Percentiles rank a stretch among this genome's conserved stretches.
Conservation (phyloP, 306 rosid species). For the Lathyrus tuberosus region DNA sequence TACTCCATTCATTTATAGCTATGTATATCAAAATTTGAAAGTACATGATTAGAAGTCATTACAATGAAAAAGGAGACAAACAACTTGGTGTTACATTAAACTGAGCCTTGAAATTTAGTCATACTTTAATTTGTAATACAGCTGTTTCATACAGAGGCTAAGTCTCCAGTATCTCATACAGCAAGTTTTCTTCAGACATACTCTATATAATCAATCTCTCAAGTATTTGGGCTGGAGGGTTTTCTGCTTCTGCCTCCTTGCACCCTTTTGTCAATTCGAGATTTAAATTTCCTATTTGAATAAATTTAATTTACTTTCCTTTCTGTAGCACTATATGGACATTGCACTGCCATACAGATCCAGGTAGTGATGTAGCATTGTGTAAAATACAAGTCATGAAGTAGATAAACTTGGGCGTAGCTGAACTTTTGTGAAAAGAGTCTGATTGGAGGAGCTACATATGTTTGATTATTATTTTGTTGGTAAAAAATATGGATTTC, state of each 20-base stretch:
- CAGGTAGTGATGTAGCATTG: neutral
- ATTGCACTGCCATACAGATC: conserved; percentile 32
- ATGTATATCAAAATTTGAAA: conserved; percentile 50
- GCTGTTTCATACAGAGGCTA: conserved; percentile 38
- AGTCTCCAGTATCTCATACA: conserved; percentile 15
- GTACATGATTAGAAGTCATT: conserved; percentile 33
- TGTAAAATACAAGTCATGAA: conserved; percentile 9
- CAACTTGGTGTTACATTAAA: conserved; percentile 32
- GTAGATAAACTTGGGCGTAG: neutral
- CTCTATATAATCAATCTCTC: conserved; percentile 30
- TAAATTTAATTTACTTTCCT: conserved; percentile 27
- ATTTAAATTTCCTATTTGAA: conserved; percentile 22
- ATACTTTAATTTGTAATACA: conserved; percentile 33
- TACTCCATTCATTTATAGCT: conserved; percentile 39
- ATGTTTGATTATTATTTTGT: conserved; percentile 1
- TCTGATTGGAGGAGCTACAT: neutral
- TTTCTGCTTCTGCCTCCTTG: conserved; percentile 39
- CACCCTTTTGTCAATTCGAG: conserved; percentile 34
- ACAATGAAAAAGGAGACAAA: conserved; percentile 26
- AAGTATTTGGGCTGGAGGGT: conserved; percentile 39
- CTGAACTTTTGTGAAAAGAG: neutral
- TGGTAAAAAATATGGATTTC: neutral
- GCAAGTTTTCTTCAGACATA: conserved; percentile 30
- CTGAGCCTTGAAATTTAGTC: conserved; percentile 35
- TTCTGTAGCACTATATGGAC: conserved; percentile 17